Evolutionary conservation across 2,329 filamentous ascomycete species (phyloP).

Genomic region (Penicillium digitatum): DNA sequence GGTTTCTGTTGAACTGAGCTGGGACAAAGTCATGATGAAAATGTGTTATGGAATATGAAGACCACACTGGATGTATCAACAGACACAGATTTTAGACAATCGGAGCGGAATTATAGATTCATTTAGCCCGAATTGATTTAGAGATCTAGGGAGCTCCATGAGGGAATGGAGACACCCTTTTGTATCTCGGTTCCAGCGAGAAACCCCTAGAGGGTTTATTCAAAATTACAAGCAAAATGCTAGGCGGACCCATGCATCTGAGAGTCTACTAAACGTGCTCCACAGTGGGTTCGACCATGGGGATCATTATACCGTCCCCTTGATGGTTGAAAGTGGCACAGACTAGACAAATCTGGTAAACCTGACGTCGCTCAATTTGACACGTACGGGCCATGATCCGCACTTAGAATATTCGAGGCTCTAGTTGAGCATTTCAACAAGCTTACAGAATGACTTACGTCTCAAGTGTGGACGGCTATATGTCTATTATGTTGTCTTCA

Average conservation of each 20-base stretch:
- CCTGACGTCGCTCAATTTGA: constrained; percentile 8
- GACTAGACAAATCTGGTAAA: constrained; percentile 17
- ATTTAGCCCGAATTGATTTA: neutral
- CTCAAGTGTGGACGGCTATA: neutral
- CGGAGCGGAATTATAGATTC: neutral
- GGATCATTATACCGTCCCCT: constrained; percentile 12
- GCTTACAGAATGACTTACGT: neutral
- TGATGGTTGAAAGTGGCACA: constrained; percentile 14
- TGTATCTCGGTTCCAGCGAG: constrained; percentile 13
- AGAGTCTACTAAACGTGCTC: constrained; percentile 20
- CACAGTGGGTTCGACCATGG: constrained; percentile 22
- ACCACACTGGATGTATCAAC: constrained; percentile 1
- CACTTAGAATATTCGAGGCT: neutral
- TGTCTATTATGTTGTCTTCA: neutral
- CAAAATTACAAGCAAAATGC: constrained; percentile 16
- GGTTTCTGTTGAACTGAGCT: constrained; percentile 9
- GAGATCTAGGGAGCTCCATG: neutral
- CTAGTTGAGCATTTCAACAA: neutral
- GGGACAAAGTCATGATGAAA: constrained; percentile 11
- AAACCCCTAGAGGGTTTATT: constrained; percentile 11
- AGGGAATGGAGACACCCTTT: constrained; percentile 11
- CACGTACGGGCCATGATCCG: constrained; percentile 4
- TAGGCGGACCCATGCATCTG: constrained; percentile 9
- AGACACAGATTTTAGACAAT: constrained; percentile 5
- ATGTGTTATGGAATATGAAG: neutral